Evolutionary conservation across 257 asterid genomes (phyloP).

Genomic region (Solanum chiquidenum): DNA sequence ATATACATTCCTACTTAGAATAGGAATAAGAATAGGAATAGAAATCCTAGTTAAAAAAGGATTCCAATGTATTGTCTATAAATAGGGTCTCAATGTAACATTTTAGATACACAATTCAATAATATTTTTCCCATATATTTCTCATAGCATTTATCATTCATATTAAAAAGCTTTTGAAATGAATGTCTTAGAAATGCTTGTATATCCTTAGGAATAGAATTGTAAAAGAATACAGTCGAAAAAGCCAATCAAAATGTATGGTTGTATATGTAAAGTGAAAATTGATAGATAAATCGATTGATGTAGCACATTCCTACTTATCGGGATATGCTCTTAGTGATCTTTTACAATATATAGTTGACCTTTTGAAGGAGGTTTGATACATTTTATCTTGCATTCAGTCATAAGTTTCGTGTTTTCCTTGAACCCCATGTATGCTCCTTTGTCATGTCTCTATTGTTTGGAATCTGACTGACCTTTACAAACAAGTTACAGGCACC

Average conservation of each 20-base stretch:
- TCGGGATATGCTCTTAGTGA: background rate
- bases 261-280: background rate
- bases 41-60: too few relatives aligned
- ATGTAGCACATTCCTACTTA: background rate
- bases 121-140: too few relatives aligned
- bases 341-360: background rate
- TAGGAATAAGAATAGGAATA: too few relatives aligned
- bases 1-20: too few relatives aligned
- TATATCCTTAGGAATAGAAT: background rate
- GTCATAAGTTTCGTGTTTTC: background rate
- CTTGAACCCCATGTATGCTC: background rate
- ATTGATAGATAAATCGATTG: background rate
- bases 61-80: too few relatives aligned
- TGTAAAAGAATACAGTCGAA: background rate
- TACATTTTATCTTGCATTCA: background rate
- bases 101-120: too few relatives aligned
- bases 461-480: constrained; percentile 9
- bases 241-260: background rate
- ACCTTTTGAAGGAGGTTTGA: background rate
- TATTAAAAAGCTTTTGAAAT: background rate
- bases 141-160: background rate
- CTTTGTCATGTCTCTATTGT: background rate
- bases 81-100: too few relatives aligned
- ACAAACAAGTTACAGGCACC: constrained; percentile 38
- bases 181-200: background rate